phyloP scores from a whole-genome alignment of 768 basidiomycete genomes.

The Ramaria sp. region DNA sequence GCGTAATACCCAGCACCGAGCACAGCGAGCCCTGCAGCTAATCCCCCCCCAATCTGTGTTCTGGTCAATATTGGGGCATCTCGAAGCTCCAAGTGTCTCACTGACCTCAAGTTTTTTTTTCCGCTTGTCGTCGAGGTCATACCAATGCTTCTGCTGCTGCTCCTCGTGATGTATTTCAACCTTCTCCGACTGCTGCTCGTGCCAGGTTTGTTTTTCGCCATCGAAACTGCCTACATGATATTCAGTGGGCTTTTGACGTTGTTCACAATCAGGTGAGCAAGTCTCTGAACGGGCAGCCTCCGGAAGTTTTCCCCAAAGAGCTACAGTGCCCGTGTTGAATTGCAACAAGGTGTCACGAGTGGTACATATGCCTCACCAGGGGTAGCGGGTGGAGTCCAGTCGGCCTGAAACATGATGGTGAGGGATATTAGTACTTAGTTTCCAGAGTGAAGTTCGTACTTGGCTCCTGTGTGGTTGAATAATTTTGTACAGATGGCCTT shows the following conservation, averaged over 20 bases:
- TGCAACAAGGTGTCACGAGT: neutral
- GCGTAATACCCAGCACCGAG: conserved; percentile 41
- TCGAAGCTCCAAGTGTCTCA: neutral
- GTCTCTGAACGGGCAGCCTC: conserved; percentile 14
- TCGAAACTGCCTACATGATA: conserved; percentile 7
- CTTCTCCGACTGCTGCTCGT: conserved; percentile 13
- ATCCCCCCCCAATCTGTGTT: conserved; percentile 51
- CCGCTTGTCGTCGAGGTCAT: conserved; percentile 35
- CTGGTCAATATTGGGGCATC: neutral
- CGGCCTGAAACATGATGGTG: conserved; percentile 29
- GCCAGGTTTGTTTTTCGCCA: conserved; percentile 13
- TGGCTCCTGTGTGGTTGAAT: conserved; percentile 65
- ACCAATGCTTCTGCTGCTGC: conserved; percentile 46
- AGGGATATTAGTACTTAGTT: neutral
- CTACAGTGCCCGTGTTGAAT: conserved; percentile 13
- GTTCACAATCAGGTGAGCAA: conserved; percentile 16
- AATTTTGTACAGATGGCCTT: conserved; percentile 54
- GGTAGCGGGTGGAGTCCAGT: conserved; percentile 54
- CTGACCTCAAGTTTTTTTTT: conserved; percentile 51
- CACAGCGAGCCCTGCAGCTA: conserved; percentile 42
- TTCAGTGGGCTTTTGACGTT: conserved; percentile 19
- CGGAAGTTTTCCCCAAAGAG: conserved; percentile 52
- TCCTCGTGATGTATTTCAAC: conserved; percentile 31
- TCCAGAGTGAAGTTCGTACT: conserved; percentile 24
- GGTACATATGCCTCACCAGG: conserved; percentile 21